These are phyloP conservation scores for Arctostaphylos glauca DNA, from an alignment of 148 eudicot genomes.

Conservation along the genomic window DNA sequence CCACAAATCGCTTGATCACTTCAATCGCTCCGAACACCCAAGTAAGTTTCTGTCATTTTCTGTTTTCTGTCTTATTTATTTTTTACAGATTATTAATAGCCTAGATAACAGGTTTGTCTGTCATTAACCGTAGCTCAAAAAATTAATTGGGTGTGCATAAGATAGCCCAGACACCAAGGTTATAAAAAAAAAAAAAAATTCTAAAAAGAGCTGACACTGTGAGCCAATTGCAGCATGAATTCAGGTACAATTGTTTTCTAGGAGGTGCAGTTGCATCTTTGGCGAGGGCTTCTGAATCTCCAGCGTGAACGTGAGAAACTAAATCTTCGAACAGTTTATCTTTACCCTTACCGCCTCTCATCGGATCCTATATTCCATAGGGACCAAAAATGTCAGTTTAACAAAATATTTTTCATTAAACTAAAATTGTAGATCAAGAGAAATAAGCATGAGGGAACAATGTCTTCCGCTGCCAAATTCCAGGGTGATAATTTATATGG, in stretches of 20 bases:
- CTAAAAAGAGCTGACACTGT: conserved; percentile 77
- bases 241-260: conserved; percentile 87
- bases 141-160: too few species aligned
- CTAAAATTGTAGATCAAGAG: neutral
- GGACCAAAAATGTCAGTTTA: neutral
- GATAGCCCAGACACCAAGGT: too few species aligned
- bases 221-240: conserved; percentile 75
- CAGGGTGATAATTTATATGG: neutral
- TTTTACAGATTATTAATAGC: too few species aligned
- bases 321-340: conserved; percentile 84
- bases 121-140: too few species aligned
- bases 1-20: too few species aligned
- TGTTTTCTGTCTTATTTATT: too few species aligned
- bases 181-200: neutral
- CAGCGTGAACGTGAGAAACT: conserved; percentile 62
- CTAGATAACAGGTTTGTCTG: too few species aligned
- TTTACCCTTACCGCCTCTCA: conserved; percentile 93
- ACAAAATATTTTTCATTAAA: neutral
- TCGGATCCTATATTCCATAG: conserved; percentile 96
- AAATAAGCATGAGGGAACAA: neutral
- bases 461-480: neutral
- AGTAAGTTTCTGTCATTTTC: too few species aligned
- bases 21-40: too few species aligned
- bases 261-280: conserved; percentile 65
- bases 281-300: conserved; percentile 66